A percentile compares a stretch with the other conserved stretches of the same genome.
Evolutionary conservation across 768 basidiomycete species (phyloP).

Genomic region (Russula olivacea): DNA sequence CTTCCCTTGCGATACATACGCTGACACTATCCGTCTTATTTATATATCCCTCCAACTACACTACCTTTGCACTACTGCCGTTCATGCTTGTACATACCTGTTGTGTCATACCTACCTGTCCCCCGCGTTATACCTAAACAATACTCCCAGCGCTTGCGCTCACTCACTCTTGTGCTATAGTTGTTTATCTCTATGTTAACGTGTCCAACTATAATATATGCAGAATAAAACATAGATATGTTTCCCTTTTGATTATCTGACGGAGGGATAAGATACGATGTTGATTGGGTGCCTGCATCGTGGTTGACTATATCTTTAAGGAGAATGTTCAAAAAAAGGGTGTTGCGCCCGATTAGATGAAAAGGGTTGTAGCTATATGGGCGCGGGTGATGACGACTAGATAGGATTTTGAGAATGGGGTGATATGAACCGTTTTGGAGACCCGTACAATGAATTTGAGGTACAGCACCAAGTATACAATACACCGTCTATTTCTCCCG

Average conservation of each 20-base stretch:
- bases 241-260: neutral
- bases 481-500: neutral
- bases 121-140: slow-evolving; percentile 15
- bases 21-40: slow-evolving; percentile 3
- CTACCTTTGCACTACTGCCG: slow-evolving; percentile 4
- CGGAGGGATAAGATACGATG: neutral
- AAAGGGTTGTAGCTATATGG: neutral
- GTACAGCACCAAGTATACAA: too few relatives aligned
- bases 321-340: neutral
- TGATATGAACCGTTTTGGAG: neutral
- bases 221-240: slow-evolving; percentile 19
- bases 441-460: neutral
- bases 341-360: neutral
- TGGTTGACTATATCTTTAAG: slow-evolving; percentile 5
- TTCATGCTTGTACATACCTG: slow-evolving; percentile 22
- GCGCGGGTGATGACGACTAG: neutral
- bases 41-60: neutral
- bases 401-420: neutral
- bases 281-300: neutral
- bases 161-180: slow-evolving; percentile 20
- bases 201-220: slow-evolving; percentile 15
- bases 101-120: slow-evolving; percentile 17
- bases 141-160: slow-evolving; percentile 2
- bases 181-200: slow-evolving; percentile 22
- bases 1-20: slow-evolving; percentile 7